Base-by-base conservation (phyloP, 2,329 filamentous ascomycete species). In the Phyllosticta citribraziliensis region DNA sequence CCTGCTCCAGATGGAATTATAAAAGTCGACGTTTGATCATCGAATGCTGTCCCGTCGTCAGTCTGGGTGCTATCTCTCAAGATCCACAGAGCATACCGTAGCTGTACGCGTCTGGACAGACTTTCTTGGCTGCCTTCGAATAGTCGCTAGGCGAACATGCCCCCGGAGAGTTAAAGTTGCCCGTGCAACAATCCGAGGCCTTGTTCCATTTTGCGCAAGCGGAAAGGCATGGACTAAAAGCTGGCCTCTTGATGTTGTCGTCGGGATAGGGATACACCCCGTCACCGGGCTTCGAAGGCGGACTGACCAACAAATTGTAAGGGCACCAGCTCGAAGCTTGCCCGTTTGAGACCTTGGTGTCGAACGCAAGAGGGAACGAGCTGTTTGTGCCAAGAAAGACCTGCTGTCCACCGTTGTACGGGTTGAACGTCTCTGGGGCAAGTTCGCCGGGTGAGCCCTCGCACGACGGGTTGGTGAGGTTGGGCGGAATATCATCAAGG, bases 21-120 rank as follows among this genome's bases (percentile, higher is more conserved):
- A 70, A 84, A 84, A 1, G 81, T 83, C 22, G 80, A 82, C 11
- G 75, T 78, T 65, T 81, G 76, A 65, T 84, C 82, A 66, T 84
- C 81, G 64, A 81, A 83, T n/a, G 82, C 78, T 78, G 53, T 5
- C 52, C n/a, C 22, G 20, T 19, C 33, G 47, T 35, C 19, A 60
- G 57, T 35, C 22, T 10, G 8, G 14, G 19, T 20, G 11, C 17
- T 14, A 19, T 20, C 35, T 24, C 19, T 12, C 40, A 30, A 17
- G 10, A 20, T 35, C 10, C 12, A 17, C n/a, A 14, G 20, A 81
- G 72, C 83, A 84, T 57, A 88, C 86, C 79, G 71, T 83, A 95
- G 68, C 87, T 90, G 75, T 94, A 95, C 2, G 89, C 89, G 73
- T 95, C 90, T 0, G 90, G 89, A 70, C 90, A 95, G 12, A 93